phyloP scores from a whole-genome alignment of 345 rosid species.

The Trapa incisa region DNA sequence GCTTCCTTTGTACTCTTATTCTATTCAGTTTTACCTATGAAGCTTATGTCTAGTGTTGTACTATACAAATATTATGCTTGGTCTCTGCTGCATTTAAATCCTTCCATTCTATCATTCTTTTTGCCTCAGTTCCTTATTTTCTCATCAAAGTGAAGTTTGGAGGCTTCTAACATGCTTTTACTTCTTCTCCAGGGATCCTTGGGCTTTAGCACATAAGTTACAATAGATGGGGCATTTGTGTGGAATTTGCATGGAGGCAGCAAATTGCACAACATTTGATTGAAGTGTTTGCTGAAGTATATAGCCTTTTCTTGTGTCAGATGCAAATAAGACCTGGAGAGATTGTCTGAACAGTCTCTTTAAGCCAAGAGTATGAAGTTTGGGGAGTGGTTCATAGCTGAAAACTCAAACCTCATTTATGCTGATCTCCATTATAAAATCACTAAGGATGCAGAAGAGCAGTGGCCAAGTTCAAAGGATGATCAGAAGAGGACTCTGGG shows the following conservation, averaged over 20 bases:
- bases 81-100: too few relatives aligned
- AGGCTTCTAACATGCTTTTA: neutral
- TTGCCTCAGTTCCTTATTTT: too few relatives aligned
- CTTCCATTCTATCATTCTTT: too few relatives aligned
- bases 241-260: neutral
- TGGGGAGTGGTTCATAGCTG: conserved; percentile 28
- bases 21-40: too few relatives aligned
- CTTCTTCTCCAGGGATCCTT: too few relatives aligned
- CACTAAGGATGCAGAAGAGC: conserved; percentile 25
- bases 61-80: too few relatives aligned
- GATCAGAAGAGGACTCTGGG: conserved; percentile 21
- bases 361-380: conserved; percentile 19
- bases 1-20: too few relatives aligned
- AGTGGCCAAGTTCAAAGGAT: conserved; percentile 20
- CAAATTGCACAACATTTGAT: neutral
- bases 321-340: neutral
- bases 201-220: conserved; percentile 6
- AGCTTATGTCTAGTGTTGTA: too few relatives aligned
- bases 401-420: conserved; percentile 28
- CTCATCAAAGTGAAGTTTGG: neutral
- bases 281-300: neutral
- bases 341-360: conserved; percentile 17
- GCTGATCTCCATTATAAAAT: conserved; percentile 41
- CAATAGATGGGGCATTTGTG: conserved; percentile 17
- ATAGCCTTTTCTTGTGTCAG: neutral